These are phyloP conservation scores for Phyllosticta citribraziliensis DNA, from an alignment of 2,329 filamentous ascomycete genomes.

Conservation along the genomic window DNA sequence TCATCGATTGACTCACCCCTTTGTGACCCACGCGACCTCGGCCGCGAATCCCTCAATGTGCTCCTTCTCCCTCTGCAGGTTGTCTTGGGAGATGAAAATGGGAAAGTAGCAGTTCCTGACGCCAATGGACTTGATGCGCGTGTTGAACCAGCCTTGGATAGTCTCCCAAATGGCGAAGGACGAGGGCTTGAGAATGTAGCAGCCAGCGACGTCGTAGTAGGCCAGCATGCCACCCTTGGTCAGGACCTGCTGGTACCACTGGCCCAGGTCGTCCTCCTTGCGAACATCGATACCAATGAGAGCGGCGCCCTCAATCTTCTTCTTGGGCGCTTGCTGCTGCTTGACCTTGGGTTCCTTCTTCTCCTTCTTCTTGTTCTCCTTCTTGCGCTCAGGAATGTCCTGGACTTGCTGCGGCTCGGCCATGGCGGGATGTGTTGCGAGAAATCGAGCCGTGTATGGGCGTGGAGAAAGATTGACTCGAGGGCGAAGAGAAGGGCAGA, in stretches of 20 bases:
- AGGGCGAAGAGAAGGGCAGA: background rate
- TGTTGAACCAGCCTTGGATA: constrained; percentile 49
- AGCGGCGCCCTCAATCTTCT: constrained; percentile 46
- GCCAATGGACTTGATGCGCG: constrained; percentile 76
- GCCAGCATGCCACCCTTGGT: constrained; percentile 96
- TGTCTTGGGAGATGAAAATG: constrained; percentile 87
- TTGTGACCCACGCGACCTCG: constrained; percentile 77
- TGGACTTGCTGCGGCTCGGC: constrained; percentile 4
- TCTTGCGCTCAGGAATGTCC: constrained; percentile 10
- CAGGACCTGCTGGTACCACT: constrained; percentile 97
- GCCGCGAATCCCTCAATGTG: constrained; percentile 97
- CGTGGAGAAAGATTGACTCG: background rate
- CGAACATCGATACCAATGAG: constrained; percentile 79
- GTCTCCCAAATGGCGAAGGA: constrained; percentile 60
- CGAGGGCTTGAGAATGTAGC: constrained; percentile 70
- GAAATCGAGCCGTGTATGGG: background rate
- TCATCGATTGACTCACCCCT: constrained; percentile 7
- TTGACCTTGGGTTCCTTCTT: constrained; percentile 13
- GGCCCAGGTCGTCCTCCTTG: constrained; percentile 79
- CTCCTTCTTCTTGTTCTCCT: constrained; percentile 11
- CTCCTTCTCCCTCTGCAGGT: constrained; percentile 77
- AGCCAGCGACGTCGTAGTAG: constrained; percentile 96
- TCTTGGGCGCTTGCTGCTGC: constrained; percentile 33
- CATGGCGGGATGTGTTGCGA: constrained; percentile 5
- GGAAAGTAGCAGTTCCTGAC: constrained; percentile 96